Evolutionary conservation across 495 filamentous ascomycete species (phyloP).

Genomic region (Tuber melanosporum): DNA sequence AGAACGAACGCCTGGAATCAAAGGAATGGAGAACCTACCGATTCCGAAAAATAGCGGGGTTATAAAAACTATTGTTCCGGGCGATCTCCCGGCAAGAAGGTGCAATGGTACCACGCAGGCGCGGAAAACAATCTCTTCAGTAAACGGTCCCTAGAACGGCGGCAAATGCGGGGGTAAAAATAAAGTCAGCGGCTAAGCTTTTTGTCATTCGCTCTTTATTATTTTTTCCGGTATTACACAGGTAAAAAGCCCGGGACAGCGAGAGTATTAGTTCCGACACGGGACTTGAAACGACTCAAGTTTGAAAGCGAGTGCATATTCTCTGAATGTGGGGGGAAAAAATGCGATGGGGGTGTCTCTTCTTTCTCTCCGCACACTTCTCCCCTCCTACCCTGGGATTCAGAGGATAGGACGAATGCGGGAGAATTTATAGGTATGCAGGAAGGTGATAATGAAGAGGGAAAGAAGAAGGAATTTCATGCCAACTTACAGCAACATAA

Average conservation of each 20-base stretch:
- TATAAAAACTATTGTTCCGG: slow-evolving; percentile 61
- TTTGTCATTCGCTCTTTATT: background rate
- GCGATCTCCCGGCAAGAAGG: slow-evolving; percentile 59
- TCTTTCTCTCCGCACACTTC: background rate
- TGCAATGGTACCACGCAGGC: slow-evolving; percentile 75
- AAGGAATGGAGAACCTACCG: slow-evolving; percentile 15
- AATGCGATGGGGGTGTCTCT: background rate
- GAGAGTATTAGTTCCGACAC: background rate
- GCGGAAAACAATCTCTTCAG: slow-evolving; percentile 90
- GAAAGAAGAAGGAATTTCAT: slow-evolving; percentile 19
- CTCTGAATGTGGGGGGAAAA: background rate
- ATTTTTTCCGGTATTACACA: background rate
- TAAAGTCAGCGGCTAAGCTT: slow-evolving; percentile 24
- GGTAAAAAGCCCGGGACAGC: background rate
- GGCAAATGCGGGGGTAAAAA: slow-evolving; percentile 5
- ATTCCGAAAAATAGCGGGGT: slow-evolving; percentile 90
- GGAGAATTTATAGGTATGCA: background rate
- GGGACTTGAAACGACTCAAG: slow-evolving; percentile 8
- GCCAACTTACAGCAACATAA: slow-evolving; percentile 53
- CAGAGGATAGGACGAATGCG: background rate
- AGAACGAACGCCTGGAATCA: background rate
- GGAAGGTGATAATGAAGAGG: background rate
- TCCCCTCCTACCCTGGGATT: background rate
- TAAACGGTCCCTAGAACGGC: slow-evolving; percentile 64
- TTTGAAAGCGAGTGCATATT: slow-evolving; percentile 15